Conservation (phyloP, 164 flowering plant species). For the Aristolochia californica region DNA sequence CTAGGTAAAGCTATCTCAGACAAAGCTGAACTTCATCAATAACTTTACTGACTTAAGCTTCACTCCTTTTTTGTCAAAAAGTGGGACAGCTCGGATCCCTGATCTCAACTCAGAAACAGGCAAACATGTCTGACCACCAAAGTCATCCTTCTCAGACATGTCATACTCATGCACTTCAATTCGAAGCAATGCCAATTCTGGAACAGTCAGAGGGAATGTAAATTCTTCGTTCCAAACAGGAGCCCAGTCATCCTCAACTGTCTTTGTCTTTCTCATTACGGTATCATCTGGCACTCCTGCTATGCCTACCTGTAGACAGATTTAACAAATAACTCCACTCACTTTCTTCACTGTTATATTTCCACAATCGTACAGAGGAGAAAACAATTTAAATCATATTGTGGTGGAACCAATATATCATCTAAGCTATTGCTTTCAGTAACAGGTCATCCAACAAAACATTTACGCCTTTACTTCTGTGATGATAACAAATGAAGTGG, state of each 20-base stretch:
- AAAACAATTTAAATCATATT: too few species aligned
- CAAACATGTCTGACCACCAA: constrained; percentile 46
- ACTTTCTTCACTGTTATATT: not conserved
- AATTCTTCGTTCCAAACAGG: constrained; percentile 37
- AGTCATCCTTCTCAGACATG: constrained; percentile 38
- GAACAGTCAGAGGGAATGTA: constrained; percentile 32
- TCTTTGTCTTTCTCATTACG: constrained; percentile 24
- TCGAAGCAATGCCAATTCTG: constrained; percentile 41
- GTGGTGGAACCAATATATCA: too few species aligned
- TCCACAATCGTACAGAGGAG: too few species aligned
- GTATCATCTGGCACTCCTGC: constrained; percentile 41
- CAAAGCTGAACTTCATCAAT: constrained; percentile 33
- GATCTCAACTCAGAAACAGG: constrained; percentile 20
- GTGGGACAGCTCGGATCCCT: constrained; percentile 48
- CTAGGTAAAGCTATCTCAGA: constrained; percentile 3
- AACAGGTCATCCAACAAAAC: too few species aligned
- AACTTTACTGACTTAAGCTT: constrained; percentile 31
- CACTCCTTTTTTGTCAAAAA: constrained; percentile 24
- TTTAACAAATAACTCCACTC: not conserved
- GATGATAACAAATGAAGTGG: too few species aligned
- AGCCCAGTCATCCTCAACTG: constrained; percentile 20
- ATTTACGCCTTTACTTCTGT: too few species aligned
- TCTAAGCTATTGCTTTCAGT: too few species aligned
- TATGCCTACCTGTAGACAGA: constrained; percentile 31
- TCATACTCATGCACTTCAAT: constrained; percentile 46